These are phyloP conservation scores for Mollisiaceae sp. DNA, from an alignment of 2,329 filamentous ascomycete species.

Conservation along the genomic window DNA sequence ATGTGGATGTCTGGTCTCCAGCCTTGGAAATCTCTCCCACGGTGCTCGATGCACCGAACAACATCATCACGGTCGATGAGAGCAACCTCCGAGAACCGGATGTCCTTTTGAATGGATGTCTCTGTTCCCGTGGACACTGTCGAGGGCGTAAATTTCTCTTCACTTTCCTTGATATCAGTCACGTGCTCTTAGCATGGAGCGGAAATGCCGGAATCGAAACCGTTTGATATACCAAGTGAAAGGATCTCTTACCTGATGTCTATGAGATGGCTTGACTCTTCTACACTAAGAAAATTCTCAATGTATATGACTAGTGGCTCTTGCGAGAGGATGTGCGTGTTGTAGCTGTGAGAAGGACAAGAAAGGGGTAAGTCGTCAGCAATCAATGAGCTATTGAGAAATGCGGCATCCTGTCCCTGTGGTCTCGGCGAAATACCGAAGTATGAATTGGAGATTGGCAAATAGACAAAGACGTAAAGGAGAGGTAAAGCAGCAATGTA, in stretches of 20 bases:
- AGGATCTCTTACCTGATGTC: slow-evolving; percentile 52
- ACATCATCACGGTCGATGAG: slow-evolving; percentile 52
- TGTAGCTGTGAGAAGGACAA: slow-evolving; percentile 38
- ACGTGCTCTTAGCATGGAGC: slow-evolving; percentile 14
- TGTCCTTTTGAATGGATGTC: slow-evolving; percentile 51
- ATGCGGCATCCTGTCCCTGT: slow-evolving; percentile 13
- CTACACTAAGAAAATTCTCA: slow-evolving; percentile 55
- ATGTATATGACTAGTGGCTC: slow-evolving; percentile 64
- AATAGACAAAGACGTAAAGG: slow-evolving; percentile 39
- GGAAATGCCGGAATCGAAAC: not conserved
- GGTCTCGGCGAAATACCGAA: slow-evolving; percentile 25
- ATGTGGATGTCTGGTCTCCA: slow-evolving; percentile 63
- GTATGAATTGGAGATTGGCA: slow-evolving; percentile 36
- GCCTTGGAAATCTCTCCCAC: slow-evolving; percentile 63
- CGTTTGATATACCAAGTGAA: too few relatives aligned
- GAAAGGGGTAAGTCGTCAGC: slow-evolving; percentile 38
- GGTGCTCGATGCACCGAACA: slow-evolving; percentile 63
- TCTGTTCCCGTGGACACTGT: slow-evolving; percentile 57
- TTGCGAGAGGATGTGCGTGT: slow-evolving; percentile 55
- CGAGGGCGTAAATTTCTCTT: slow-evolving; percentile 56
- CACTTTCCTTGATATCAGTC: slow-evolving; percentile 39
- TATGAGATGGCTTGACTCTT: slow-evolving; percentile 57
- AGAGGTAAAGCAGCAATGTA: slow-evolving; percentile 39
- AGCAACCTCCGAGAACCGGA: slow-evolving; percentile 58
- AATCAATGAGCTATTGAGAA: slow-evolving; percentile 39